These are phyloP conservation scores for Mycena rosella DNA, from an alignment of 768 basidiomycete species.

Conservation along the genomic window DNA sequence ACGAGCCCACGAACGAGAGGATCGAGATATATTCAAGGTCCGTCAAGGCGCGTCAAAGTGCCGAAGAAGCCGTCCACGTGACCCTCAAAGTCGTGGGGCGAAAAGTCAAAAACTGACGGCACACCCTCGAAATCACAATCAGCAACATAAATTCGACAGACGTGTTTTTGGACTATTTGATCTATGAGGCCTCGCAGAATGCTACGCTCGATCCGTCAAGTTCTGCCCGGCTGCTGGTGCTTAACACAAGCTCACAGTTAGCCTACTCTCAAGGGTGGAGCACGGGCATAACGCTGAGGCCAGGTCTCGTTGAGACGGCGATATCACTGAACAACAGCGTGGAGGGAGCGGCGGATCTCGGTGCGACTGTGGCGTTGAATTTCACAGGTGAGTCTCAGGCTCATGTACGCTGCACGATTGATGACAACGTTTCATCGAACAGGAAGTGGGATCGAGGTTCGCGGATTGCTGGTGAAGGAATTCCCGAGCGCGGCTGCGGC, in stretches of 20 bases:
- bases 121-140: slow-evolving; percentile 1
- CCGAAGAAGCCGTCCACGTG: slow-evolving; percentile 11
- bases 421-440: too few species aligned
- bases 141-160: background rate
- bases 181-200: slow-evolving; percentile 18
- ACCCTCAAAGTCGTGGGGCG: slow-evolving; percentile 17
- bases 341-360: slow-evolving; percentile 6
- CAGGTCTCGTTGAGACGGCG: background rate
- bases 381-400: slow-evolving; percentile 1
- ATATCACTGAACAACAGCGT: slow-evolving; percentile 11
- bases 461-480: slow-evolving; percentile 4
- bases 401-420: background rate
- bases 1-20: too few species aligned
- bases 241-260: background rate
- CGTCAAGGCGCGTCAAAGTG: background rate
- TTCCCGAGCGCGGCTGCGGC: slow-evolving; percentile 8
- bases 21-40: too few species aligned
- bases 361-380: slow-evolving; percentile 10
- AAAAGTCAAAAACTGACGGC: slow-evolving; percentile 5
- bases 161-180: slow-evolving; percentile 6
- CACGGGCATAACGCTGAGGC: background rate
- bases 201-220: background rate
- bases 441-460: slow-evolving; percentile 5
- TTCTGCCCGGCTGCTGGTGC: background rate
- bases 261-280: slow-evolving; percentile 6